Conservation (phyloP, 768 basidiomycete genomes). For the Erythrobasidium yunnanense region DNA sequence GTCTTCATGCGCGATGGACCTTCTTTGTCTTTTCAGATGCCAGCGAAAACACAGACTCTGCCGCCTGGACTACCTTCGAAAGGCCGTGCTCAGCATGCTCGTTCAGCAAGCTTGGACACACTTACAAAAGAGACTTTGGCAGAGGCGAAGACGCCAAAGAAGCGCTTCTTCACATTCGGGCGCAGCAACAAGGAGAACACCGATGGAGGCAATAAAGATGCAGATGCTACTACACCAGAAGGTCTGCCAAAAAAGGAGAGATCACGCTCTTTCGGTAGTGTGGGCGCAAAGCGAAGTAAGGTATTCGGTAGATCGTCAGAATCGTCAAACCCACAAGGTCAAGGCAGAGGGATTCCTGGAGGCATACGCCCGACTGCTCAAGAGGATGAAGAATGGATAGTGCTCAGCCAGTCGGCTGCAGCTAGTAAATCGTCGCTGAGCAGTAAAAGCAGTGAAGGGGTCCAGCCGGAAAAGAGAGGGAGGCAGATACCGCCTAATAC, state of each 20-base stretch:
- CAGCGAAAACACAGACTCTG: too few species aligned
- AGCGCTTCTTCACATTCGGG: neutral
- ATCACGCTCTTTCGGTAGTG: neutral
- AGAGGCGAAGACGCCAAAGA: neutral
- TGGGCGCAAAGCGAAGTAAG: neutral
- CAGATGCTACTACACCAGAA: neutral
- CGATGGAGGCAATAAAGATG: neutral
- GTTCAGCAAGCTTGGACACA: neutral
- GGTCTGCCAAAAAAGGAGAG: neutral
- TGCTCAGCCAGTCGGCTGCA: neutral
- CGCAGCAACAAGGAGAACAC: neutral
- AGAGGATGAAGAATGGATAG: neutral
- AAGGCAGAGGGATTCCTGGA: neutral
- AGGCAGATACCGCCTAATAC: too few species aligned
- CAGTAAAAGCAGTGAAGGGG: neutral
- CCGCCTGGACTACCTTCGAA: too few species aligned
- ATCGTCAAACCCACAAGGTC: too few species aligned
- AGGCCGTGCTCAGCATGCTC: neutral
- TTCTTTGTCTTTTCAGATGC: too few species aligned
- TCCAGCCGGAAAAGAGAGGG: too few species aligned
- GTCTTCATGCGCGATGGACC: too few species aligned
- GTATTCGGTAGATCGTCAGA: neutral
- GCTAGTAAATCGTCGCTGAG: neutral
- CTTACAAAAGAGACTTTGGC: neutral
- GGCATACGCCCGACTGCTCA: too few species aligned